Evolutionary conservation across 2,329 filamentous ascomycete genomes (phyloP).

Genomic region (Kalmusia sp.): DNA sequence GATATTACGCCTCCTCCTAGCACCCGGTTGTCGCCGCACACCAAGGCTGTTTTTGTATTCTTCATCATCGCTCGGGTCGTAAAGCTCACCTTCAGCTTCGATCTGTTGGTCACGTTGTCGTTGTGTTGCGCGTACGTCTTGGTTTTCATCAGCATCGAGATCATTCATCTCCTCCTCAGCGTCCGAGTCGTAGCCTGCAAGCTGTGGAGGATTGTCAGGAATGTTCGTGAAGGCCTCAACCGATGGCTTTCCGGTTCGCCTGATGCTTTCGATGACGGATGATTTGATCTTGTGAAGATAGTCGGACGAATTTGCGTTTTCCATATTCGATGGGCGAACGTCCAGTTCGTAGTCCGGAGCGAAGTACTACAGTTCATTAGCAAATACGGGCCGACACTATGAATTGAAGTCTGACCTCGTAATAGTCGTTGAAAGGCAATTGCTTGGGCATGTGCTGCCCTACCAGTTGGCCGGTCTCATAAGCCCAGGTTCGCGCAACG

Average conservation of each 20-base stretch:
- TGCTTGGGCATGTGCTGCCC: constrained; percentile 80
- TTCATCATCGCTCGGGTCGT: constrained; percentile 82
- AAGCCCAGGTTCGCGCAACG: constrained; percentile 66
- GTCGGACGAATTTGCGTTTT: constrained; percentile 72
- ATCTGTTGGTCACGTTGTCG: constrained; percentile 82
- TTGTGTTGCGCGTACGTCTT: constrained; percentile 82
- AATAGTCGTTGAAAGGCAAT: constrained; percentile 97
- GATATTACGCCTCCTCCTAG: constrained; percentile 62
- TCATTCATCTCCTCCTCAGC: constrained; percentile 69
- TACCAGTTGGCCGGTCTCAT: constrained; percentile 79
- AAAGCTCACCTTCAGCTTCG: constrained; percentile 77
- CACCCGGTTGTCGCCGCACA: constrained; percentile 63
- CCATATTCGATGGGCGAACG: constrained; percentile 74
- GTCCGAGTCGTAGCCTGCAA: constrained; percentile 68
- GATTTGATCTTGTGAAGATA: constrained; percentile 73
- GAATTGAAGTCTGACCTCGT: constrained; percentile 61
- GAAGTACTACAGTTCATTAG: constrained; percentile 63
- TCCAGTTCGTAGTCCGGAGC: constrained; percentile 74
- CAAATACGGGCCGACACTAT: background rate
- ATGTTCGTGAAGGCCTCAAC: constrained; percentile 59
- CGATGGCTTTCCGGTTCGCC: constrained; percentile 67
- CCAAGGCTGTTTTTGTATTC: constrained; percentile 78
- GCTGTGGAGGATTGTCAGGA: constrained; percentile 58
- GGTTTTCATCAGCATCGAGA: constrained; percentile 83
- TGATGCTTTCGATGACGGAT: constrained; percentile 71